Evolutionary conservation across 345 rosid species (phyloP).

Genomic region (Arabis hirsuta): DNA sequence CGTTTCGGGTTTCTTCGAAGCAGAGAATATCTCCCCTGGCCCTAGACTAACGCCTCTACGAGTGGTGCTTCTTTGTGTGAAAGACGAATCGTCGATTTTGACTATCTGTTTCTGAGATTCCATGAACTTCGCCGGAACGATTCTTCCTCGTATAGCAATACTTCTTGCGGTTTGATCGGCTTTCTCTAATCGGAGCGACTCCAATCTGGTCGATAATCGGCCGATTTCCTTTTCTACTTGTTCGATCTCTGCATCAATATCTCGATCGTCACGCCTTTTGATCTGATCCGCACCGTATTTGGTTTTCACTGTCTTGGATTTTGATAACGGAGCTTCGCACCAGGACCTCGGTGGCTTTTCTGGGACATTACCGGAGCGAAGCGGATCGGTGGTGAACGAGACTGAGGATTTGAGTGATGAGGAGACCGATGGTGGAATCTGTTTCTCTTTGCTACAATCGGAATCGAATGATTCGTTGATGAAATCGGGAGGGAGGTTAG

Average conservation of each 20-base stretch:
- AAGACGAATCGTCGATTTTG: slow-evolving; percentile 51
- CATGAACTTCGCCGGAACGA: slow-evolving; percentile 81
- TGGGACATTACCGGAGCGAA: slow-evolving; percentile 44
- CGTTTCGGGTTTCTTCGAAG: slow-evolving; percentile 49
- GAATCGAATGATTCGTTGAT: slow-evolving; percentile 62
- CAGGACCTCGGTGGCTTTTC: slow-evolving; percentile 39
- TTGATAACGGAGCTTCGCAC: slow-evolving; percentile 25
- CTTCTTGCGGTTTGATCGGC: slow-evolving; percentile 54
- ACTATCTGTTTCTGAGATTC: slow-evolving; percentile 58
- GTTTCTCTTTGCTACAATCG: slow-evolving; percentile 44
- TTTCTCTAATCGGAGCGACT: slow-evolving; percentile 76
- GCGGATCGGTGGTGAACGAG: slow-evolving; percentile 39
- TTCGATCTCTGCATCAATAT: slow-evolving; percentile 80
- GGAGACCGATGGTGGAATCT: background rate
- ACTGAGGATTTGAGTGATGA: slow-evolving; percentile 34
- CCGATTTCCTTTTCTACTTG: slow-evolving; percentile 78
- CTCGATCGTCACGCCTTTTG: slow-evolving; percentile 48
- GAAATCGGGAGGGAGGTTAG: slow-evolving; percentile 44
- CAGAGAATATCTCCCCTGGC: slow-evolving; percentile 76
- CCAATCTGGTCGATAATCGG: slow-evolving; percentile 66
- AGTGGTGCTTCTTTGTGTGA: slow-evolving; percentile 45
- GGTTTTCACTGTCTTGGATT: slow-evolving; percentile 30
- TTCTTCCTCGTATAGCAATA: slow-evolving; percentile 58
- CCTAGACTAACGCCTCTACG: slow-evolving; percentile 89
- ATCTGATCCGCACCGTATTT: slow-evolving; percentile 35